Evolutionary conservation across 129 eudicot genomes (phyloP), one percentile per base, ranked within the genome.

Genomic region (Sambucus nigra): DNA sequence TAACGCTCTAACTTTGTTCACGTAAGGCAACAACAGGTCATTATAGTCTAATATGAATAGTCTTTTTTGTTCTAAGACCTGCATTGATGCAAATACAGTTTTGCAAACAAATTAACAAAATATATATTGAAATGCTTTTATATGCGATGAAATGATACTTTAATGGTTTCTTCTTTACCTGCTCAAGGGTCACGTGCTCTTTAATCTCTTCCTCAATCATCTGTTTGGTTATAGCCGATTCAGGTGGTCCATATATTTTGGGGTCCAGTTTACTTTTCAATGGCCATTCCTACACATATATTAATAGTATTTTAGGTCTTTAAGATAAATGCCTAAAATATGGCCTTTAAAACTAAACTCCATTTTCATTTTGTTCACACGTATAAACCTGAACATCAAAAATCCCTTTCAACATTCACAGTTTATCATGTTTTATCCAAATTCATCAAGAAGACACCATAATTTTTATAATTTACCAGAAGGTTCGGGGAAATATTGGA

Each of bases 161-260:
- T 25, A 9, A 38, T 40, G 7, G 2, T 31, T 57, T 40, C 26
- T 2, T 7, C 10, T 0, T 47, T 70, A 65, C 86, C 75, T 79
- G 72, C 1, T 70, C 57, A 13, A 72, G 25, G 5, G 63, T 38
- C 40, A 28, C 52, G 47, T 55, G 60, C 41, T 86, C 91, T 74
- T 63, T 47, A 39, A 85, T 81, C 62, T 61, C 64, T 56, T 59
- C 17, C 69, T 74, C 83, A 3, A 81, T 47, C 11, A 81, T 13
- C 66, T 85, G 83, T 60, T 57, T 66, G n/a, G 95, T 85, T 27
- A 85, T 74, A 35, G 83, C 86, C 14, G 95, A 81, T 77, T 81
- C 86, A 1, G 80, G 76, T 11, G 95, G 86, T 12, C 95, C 95
- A 38, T 77, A 85, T 5, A 68, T 74, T 17, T 62, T 53, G 0